These are phyloP conservation scores for Hemisphaericaspora xylofermentans DNA, from an alignment of 1,139 yeast species.

Conservation along the genomic window DNA sequence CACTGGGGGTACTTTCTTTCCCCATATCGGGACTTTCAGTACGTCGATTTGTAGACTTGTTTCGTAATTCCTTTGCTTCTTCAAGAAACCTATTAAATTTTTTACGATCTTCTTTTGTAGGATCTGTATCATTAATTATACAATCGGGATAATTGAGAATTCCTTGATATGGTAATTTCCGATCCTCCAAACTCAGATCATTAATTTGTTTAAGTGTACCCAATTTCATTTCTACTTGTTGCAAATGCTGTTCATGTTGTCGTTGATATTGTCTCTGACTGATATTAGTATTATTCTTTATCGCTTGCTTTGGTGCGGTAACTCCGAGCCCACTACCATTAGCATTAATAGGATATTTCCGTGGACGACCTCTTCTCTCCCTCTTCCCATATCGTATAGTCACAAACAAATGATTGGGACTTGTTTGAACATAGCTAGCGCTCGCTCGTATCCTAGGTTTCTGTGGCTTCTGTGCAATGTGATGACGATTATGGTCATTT, in stretches of 20 bases:
- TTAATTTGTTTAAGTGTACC: background rate
- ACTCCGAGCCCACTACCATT: background rate
- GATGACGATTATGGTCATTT: too few species aligned
- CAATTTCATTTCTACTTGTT: background rate
- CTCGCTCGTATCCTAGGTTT: constrained; percentile 1
- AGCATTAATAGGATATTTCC: background rate
- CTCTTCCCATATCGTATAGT: background rate
- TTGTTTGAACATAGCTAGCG: background rate
- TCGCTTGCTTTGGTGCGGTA: background rate
- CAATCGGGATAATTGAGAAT: constrained; percentile 59
- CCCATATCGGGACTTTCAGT: constrained; percentile 1
- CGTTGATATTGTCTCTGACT: background rate
- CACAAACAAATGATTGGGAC: background rate
- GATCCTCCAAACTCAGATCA: constrained; percentile 5
- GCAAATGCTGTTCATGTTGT: constrained; percentile 1
- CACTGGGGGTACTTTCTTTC: constrained; percentile 19
- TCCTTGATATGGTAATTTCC: constrained; percentile 65
- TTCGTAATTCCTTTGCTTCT: constrained; percentile 26
- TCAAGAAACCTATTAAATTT: constrained; percentile 37
- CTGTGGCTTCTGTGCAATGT: too few species aligned
- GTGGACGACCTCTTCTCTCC: background rate
- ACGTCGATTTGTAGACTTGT: constrained; percentile 4
- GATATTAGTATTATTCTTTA: background rate
- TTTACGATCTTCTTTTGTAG: constrained; percentile 50
- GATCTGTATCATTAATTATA: constrained; percentile 60